Evolutionary conservation across 768 basidiomycete species (phyloP).

Genomic region (Phaeotremella fagi): DNA sequence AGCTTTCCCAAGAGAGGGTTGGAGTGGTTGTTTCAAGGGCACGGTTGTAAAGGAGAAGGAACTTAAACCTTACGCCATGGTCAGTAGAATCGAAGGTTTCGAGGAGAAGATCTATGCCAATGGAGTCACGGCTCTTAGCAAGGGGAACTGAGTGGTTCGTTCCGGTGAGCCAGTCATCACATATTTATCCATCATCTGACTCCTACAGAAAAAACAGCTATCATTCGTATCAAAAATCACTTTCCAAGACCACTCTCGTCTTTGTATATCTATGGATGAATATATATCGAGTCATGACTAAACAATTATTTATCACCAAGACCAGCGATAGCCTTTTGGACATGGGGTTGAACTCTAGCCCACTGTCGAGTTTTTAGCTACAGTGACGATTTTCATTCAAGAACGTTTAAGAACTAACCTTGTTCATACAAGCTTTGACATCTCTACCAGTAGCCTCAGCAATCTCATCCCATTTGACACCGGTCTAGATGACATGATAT

Average conservation of each 20-base stretch:
- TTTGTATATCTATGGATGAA: too few relatives aligned
- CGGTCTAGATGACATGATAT: too few relatives aligned
- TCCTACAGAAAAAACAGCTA: too few relatives aligned
- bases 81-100: conserved; percentile 22
- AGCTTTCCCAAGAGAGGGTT: conserved; percentile 14
- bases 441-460: conserved; percentile 19
- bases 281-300: too few relatives aligned
- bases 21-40: conserved; percentile 14
- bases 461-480: conserved; percentile 25
- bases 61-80: conserved; percentile 19
- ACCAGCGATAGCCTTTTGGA: conserved; percentile 16
- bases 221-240: too few relatives aligned
- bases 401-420: conserved; percentile 7
- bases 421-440: conserved; percentile 24
- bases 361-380: conserved; percentile 16
- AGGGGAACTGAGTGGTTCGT: too few relatives aligned
- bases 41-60: conserved; percentile 22
- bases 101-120: conserved; percentile 14
- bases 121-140: neutral
- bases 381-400: too few relatives aligned
- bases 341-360: conserved; percentile 23
- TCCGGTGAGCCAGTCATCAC: too few relatives aligned
- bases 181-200: too few relatives aligned
- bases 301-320: conserved; percentile 14
- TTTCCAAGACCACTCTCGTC: too few relatives aligned